Percentiles rank a stretch among this genome's conserved stretches.
These are phyloP conservation scores for Aspergillus carlsbadensis DNA, from an alignment of 495 filamentous ascomycete species.

Conservation along the genomic window DNA sequence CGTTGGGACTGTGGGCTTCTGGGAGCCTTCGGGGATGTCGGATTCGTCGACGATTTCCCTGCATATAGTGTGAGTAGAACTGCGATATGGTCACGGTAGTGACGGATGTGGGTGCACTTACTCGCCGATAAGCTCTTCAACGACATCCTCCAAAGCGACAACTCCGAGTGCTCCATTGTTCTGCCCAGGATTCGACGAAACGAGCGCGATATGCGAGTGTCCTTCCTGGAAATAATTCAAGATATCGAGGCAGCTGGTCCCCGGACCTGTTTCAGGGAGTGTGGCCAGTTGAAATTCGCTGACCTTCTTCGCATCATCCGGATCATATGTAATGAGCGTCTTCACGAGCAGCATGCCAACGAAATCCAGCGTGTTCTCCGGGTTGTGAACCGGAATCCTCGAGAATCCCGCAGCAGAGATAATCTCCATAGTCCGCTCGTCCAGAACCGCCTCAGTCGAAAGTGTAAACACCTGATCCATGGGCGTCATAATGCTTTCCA, in stretches of 20 bases:
- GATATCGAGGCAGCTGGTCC: constrained; percentile 95
- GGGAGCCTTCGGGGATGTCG: not conserved
- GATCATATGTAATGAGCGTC: constrained; percentile 97
- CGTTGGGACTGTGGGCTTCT: not conserved
- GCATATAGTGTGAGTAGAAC: not conserved
- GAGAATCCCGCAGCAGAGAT: constrained; percentile 93
- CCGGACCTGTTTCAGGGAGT: constrained; percentile 86
- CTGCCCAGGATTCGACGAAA: constrained; percentile 84
- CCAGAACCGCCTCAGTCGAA: constrained; percentile 83
- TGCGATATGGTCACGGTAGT: not conserved
- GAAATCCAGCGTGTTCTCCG: constrained; percentile 79
- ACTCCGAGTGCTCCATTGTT: constrained; percentile 87
- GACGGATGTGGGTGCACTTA: constrained; percentile 28
- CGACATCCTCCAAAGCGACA: constrained; percentile 94
- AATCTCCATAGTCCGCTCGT: constrained; percentile 86
- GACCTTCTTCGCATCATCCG: constrained; percentile 82
- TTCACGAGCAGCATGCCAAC: constrained; percentile 97
- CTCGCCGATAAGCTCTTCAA: constrained; percentile 97
- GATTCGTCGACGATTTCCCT: constrained; percentile 5
- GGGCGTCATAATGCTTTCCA: constrained; percentile 94
- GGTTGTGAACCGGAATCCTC: constrained; percentile 86
- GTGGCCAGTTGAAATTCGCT: constrained; percentile 89
- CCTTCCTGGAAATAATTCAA: constrained; percentile 99
- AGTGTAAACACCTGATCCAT: constrained; percentile 96
- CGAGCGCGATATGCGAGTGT: constrained; percentile 97